Conservation (phyloP, 805 yeast species). For the Candida maltosa region DNA sequence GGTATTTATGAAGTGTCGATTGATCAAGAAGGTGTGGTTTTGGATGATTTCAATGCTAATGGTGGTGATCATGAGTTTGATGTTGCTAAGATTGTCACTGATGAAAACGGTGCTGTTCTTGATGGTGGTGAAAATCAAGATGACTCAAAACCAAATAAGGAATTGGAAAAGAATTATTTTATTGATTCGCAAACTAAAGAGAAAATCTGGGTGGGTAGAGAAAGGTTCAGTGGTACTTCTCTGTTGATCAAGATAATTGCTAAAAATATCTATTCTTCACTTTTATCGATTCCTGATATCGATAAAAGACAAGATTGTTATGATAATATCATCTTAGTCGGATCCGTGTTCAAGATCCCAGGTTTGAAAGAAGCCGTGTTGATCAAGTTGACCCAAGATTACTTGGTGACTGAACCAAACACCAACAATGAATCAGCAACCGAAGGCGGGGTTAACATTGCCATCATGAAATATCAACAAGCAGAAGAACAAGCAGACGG, state of each 20-base stretch:
- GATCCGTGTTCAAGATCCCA: slow-evolving; percentile 69
- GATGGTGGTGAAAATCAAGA: slow-evolving; percentile 24
- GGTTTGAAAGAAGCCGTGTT: slow-evolving; percentile 76
- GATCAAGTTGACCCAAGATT: slow-evolving; percentile 54
- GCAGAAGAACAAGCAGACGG: slow-evolving; percentile 30
- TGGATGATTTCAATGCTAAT: slow-evolving; percentile 42
- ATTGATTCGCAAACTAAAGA: slow-evolving; percentile 54
- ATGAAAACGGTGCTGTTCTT: slow-evolving; percentile 27
- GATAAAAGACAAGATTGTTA: slow-evolving; percentile 77
- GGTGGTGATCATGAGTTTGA: slow-evolving; percentile 56
- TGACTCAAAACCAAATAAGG: slow-evolving; percentile 52
- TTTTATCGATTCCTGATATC: slow-evolving; percentile 61
- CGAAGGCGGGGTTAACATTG: slow-evolving; percentile 28
- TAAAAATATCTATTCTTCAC: slow-evolving; percentile 47
- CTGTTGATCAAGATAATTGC: slow-evolving; percentile 55
- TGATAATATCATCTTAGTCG: slow-evolving; percentile 77
- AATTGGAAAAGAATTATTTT: slow-evolving; percentile 71
- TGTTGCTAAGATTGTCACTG: slow-evolving; percentile 84
- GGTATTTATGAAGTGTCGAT: slow-evolving; percentile 75
- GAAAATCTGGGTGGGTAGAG: slow-evolving; percentile 73
- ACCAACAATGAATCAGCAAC: slow-evolving; percentile 18
- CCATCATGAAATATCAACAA: slow-evolving; percentile 42
- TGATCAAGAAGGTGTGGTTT: slow-evolving; percentile 62
- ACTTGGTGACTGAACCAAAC: slow-evolving; percentile 39
- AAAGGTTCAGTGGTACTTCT: slow-evolving; percentile 79